A percentile compares a stretch with the other conserved stretches of the same genome.
Conservation (phyloP, 2,329 filamentous ascomycete species). For the Ophiostoma pallidulum region DNA sequence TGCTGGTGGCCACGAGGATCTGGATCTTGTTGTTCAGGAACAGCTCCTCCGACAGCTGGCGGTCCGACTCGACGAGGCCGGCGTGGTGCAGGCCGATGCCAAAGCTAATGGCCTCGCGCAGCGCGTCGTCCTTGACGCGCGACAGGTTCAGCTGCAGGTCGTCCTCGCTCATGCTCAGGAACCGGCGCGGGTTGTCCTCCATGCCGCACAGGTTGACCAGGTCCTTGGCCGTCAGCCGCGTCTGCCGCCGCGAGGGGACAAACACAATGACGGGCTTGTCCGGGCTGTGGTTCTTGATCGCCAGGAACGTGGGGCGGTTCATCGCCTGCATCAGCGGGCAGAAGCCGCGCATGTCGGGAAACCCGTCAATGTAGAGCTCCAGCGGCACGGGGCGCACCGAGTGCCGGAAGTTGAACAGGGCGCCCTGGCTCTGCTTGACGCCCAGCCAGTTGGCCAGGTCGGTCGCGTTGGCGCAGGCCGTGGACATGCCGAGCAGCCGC, state of each 20-base stretch:
- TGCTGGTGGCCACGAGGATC: conserved; percentile 90
- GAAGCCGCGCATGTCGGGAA: conserved; percentile 89
- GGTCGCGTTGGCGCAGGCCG: conserved; percentile 88
- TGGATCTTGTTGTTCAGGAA: conserved; percentile 98
- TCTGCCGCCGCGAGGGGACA: conserved; percentile 90
- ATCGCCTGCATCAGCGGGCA: conserved; percentile 98
- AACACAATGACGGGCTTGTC: conserved; percentile 98
- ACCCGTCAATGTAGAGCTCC: conserved; percentile 95
- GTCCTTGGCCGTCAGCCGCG: conserved; percentile 87
- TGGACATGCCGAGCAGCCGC: conserved; percentile 95
- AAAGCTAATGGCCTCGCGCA: conserved; percentile 91
- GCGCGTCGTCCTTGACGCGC: conserved; percentile 82
- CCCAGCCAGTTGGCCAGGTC: conserved; percentile 95
- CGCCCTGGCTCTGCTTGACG: conserved; percentile 62
- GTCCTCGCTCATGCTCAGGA: conserved; percentile 89
- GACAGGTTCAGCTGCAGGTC: conserved; percentile 81
- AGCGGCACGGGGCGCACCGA: conserved; percentile 92
- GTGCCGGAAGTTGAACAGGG: conserved; percentile 92
- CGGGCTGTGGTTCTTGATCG: conserved; percentile 92
- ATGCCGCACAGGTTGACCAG: conserved; percentile 96
- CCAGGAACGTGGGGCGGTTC: conserved; percentile 93
- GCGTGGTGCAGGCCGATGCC: conserved; percentile 96
- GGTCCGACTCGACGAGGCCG: conserved; percentile 88
- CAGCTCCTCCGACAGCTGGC: conserved; percentile 83
- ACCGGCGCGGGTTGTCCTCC: conserved; percentile 93